Conservation (phyloP, 2,329 filamentous ascomycete genomes). For the Venturia nashicola region DNA sequence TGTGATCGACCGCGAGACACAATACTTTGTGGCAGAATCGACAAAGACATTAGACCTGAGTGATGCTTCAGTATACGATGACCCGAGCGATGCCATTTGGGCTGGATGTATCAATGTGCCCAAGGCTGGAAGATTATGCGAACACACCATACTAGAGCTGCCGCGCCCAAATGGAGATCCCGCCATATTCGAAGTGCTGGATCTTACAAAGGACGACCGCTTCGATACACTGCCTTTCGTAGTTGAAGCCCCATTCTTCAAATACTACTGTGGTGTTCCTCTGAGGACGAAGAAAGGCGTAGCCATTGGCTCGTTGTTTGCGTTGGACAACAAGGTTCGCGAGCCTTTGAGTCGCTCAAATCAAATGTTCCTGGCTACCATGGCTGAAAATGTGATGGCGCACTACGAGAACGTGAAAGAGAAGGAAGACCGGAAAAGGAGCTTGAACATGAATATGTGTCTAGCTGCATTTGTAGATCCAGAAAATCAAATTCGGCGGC, state of each 20-base stretch:
- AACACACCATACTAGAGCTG: conserved; percentile 18
- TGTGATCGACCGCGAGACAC: conserved; percentile 35
- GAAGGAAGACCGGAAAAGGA: conserved; percentile 19
- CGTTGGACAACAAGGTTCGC: conserved; percentile 17
- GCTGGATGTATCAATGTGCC: conserved; percentile 19
- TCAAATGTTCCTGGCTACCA: conserved; percentile 1
- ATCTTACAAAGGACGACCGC: conserved; percentile 19
- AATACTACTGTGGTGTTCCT: conserved; percentile 23
- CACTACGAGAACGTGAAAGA: conserved; percentile 19
- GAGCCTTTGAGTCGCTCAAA: conserved; percentile 14
- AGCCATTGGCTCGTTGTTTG: conserved; percentile 22
- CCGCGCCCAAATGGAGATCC: conserved; percentile 17
- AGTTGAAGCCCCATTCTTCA: conserved; percentile 18
- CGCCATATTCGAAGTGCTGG: conserved; percentile 26
- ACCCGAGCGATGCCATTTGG: conserved; percentile 22
- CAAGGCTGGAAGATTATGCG: conserved; percentile 23
- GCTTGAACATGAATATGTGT: conserved; percentile 17
- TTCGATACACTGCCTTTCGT: conserved; percentile 21
- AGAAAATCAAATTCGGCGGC: conserved; percentile 11
- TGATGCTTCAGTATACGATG: conserved; percentile 20
- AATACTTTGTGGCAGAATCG: conserved; percentile 40
- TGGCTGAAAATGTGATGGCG: conserved; percentile 6
- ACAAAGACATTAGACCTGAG: conserved; percentile 29
- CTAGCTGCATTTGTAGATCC: conserved; percentile 17
- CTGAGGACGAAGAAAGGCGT: conserved; percentile 20